Conservation (phyloP, 1,139 yeast species). For the Geotrichum citri-aurantii region DNA sequence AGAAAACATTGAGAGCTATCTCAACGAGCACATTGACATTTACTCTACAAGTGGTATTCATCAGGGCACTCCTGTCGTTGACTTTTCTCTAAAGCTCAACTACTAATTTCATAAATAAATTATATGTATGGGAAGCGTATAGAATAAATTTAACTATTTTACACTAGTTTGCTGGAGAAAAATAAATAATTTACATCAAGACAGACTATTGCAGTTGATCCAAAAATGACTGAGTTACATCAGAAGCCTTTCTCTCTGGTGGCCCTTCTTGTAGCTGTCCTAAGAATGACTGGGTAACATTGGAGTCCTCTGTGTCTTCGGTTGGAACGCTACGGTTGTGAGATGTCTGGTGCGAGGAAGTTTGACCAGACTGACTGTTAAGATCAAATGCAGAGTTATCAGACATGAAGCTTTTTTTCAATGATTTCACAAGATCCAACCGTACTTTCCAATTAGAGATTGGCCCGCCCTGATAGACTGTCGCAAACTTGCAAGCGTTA, state of each 20-base stretch:
- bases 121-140: background rate
- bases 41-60: constrained; percentile 92
- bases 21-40: constrained; percentile 78
- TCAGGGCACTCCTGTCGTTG: constrained; percentile 78
- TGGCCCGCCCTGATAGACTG: constrained; percentile 49
- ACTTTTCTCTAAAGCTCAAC: constrained; percentile 76
- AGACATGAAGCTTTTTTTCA: constrained; percentile 26
- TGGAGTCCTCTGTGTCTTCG: constrained; percentile 1
- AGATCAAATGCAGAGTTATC: background rate
- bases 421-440: constrained; percentile 48
- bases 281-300: constrained; percentile 7
- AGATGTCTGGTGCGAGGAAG: background rate
- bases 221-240: constrained; percentile 6
- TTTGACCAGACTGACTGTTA: background rate
- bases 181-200: no score
- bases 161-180: background rate
- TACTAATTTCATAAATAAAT: constrained; percentile 21
- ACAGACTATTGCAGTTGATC: constrained; percentile 8
- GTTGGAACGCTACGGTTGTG: background rate
- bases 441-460: constrained; percentile 64
- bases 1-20: constrained; percentile 56
- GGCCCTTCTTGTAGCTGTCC: constrained; percentile 1
- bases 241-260: constrained; percentile 1
- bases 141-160: background rate
- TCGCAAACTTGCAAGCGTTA: constrained; percentile 65